Evolutionary conservation across 2,329 filamentous ascomycete genomes (phyloP).

Genomic region (Aspergillus ruber): DNA sequence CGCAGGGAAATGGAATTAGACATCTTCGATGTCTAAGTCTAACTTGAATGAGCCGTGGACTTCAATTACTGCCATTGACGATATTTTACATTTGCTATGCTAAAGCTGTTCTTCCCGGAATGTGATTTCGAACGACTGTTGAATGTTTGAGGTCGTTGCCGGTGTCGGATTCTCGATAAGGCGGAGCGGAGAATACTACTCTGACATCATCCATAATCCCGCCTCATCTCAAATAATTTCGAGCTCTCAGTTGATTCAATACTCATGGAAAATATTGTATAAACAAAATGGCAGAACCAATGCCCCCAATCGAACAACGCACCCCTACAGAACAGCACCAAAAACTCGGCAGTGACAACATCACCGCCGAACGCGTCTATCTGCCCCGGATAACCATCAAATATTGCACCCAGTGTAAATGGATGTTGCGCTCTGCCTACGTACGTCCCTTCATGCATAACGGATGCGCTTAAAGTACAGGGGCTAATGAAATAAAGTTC

Average conservation of each 20-base stretch:
- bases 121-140: no score
- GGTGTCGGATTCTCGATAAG: no score
- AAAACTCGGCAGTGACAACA: constrained; percentile 2
- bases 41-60: no score
- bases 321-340: constrained; percentile 1
- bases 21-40: no score
- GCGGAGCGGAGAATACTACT: no score
- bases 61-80: no score
- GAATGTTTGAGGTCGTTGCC: no score
- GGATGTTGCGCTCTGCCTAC: constrained; percentile 82
- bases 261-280: not conserved
- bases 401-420: constrained; percentile 91
- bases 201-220: not conserved
- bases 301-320: constrained; percentile 8
- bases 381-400: constrained; percentile 77
- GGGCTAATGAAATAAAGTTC: constrained; percentile 45
- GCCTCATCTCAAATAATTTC: not conserved
- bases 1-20: no score
- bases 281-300: constrained; percentile 12
- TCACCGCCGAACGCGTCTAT: constrained; percentile 10
- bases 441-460: constrained; percentile 44
- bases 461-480: not conserved
- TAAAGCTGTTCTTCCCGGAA: no score
- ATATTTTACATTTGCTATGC: no score
- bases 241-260: not conserved